phyloP scores from a whole-genome alignment of 1,284 basidiomycete species.

The Serendipita sp. region DNA sequence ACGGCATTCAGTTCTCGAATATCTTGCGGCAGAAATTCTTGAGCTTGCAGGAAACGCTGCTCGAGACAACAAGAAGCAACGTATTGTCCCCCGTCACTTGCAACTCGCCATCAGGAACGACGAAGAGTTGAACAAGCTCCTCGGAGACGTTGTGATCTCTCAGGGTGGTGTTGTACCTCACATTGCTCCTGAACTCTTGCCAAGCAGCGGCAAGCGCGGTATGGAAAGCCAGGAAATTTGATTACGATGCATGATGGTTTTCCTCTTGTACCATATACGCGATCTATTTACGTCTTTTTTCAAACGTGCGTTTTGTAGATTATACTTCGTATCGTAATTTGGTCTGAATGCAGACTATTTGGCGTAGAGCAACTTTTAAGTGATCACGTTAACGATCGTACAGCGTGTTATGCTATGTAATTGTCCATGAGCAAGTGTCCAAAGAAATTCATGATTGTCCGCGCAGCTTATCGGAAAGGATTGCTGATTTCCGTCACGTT shows the following conservation, averaged over 20 bases:
- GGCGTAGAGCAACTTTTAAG: no score
- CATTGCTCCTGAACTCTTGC: constrained; percentile 39
- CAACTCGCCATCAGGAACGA: constrained; percentile 7
- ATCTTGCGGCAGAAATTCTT: constrained; percentile 20
- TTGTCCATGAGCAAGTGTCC: no score
- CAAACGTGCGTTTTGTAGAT: no score
- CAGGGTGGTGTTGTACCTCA: constrained; percentile 81
- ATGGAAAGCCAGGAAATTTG: constrained; percentile 7
- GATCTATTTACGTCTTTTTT: no score
- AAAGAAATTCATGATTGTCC: no score
- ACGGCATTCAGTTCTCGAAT: constrained; percentile 18
- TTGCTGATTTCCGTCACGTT: no score
- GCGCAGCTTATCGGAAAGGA: no score
- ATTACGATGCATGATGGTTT: neutral
- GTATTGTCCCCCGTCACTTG: constrained; percentile 20
- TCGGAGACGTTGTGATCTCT: constrained; percentile 77
- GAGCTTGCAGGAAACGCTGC: constrained; percentile 19
- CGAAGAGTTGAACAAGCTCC: constrained; percentile 32
- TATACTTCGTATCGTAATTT: no score
- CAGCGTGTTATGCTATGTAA: no score
- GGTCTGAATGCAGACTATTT: no score
- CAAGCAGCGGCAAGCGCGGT: constrained; percentile 26
- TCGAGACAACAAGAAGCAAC: constrained; percentile 33
- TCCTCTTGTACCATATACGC: no score
- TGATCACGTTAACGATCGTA: no score